Evolutionary conservation across 495 filamentous ascomycete genomes (phyloP).

Genomic region (Lophiostoma macrostomum): DNA sequence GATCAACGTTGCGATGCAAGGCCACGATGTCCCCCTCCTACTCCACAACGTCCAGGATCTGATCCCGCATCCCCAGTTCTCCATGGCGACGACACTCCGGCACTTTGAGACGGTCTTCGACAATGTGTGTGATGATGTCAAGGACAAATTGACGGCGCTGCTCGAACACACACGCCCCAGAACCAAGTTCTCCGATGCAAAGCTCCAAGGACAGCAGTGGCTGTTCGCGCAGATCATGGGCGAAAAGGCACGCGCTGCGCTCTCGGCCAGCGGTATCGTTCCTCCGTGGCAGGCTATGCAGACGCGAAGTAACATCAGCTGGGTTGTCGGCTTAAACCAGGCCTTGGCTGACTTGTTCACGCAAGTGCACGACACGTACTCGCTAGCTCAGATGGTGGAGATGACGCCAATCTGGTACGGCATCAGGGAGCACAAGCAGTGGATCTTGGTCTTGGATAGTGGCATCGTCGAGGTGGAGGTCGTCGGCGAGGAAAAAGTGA

Average conservation of each 20-base stretch:
- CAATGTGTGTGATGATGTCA: neutral
- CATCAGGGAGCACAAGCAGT: neutral
- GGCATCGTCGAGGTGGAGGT: neutral
- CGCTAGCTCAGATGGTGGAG: neutral
- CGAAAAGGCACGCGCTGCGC: neutral
- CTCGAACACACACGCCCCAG: neutral
- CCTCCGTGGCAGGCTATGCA: neutral
- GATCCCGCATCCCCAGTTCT: no score
- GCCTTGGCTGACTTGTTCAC: neutral
- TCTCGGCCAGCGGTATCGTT: slow-evolving; percentile 2
- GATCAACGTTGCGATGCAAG: no score
- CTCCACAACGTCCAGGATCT: no score
- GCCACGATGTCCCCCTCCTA: no score
- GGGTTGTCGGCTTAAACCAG: slow-evolving; percentile 3
- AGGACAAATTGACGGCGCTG: neutral
- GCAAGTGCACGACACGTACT: neutral
- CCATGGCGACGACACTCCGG: no score
- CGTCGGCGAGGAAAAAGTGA: neutral
- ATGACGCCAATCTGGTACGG: slow-evolving; percentile 15
- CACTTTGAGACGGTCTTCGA: no score
- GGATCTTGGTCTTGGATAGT: slow-evolving; percentile 11
- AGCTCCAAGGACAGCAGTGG: slow-evolving; percentile 1
- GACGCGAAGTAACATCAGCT: neutral
- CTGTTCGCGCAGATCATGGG: slow-evolving; percentile 5
- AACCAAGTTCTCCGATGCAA: neutral